Percentiles rank a stretch among this genome's conserved stretches.
Evolutionary conservation across 208 protist genomes (phyloP).

Genomic region (Zelonia costaricensis): DNA sequence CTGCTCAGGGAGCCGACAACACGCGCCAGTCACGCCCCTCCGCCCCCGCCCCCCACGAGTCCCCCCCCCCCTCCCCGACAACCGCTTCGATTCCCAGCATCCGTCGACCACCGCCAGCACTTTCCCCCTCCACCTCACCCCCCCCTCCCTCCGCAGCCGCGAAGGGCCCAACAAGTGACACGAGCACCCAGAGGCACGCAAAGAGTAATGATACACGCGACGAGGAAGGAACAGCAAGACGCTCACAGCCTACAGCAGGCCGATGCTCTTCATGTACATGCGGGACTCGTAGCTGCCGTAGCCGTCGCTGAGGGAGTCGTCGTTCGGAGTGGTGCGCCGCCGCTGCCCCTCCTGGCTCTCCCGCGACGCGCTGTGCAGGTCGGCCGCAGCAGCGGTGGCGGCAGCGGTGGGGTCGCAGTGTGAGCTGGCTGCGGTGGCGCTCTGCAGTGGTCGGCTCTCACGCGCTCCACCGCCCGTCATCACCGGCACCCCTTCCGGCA

Average conservation of each 20-base stretch:
- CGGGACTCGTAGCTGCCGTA: slow-evolving; percentile 88
- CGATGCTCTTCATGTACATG: slow-evolving; percentile 80
- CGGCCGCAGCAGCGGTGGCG: slow-evolving; percentile 7
- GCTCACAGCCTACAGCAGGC: slow-evolving; percentile 71
- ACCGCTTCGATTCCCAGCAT: too few relatives aligned
- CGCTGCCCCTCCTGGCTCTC: slow-evolving; percentile 1
- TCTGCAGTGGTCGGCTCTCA: neutral
- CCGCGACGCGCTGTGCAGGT: neutral
- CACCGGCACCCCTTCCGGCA: neutral
- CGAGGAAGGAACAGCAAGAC: too few relatives aligned
- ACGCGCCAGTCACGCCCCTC: too few relatives aligned
- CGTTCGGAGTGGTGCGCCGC: slow-evolving; percentile 18
- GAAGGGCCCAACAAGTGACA: too few relatives aligned
- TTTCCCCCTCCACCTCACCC: too few relatives aligned
- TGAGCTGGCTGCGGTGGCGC: neutral
- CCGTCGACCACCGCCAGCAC: too few relatives aligned
- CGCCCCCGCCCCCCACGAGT: too few relatives aligned
- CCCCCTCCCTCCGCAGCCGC: too few relatives aligned
- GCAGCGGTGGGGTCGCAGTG: neutral
- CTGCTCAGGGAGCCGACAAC: too few relatives aligned
- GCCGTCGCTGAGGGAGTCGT: slow-evolving; percentile 85
- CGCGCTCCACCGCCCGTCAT: neutral
- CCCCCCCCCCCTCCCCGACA: too few relatives aligned
- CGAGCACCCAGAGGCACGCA: too few relatives aligned
- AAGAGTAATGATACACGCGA: too few relatives aligned